Percentiles rank a stretch among this genome's conserved stretches.
Evolutionary conservation across 2,329 filamentous ascomycete species (phyloP).

Genomic region (Mollisia scopiformis): DNA sequence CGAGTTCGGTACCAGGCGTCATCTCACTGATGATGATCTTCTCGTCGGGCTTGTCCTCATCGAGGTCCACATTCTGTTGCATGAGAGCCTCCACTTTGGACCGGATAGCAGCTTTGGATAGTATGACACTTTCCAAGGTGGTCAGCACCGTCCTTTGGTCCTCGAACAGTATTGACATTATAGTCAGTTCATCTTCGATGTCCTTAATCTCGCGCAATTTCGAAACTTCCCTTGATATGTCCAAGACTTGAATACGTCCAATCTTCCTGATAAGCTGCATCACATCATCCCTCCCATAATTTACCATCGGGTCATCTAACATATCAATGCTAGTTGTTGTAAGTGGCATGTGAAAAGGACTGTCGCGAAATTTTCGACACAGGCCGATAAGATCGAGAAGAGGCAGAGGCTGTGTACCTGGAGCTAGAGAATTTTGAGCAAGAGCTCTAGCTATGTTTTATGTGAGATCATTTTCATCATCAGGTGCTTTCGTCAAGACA

Average conservation of each 20-base stretch:
- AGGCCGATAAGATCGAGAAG: neutral
- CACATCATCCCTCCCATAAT: neutral
- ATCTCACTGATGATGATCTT: neutral
- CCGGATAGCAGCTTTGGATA: neutral
- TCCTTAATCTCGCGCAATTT: conserved; percentile 21
- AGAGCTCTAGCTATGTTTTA: neutral
- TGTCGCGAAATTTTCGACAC: neutral
- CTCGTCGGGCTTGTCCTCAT: neutral
- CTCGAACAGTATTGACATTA: conserved; percentile 13
- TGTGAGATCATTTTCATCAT: neutral
- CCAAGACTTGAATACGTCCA: conserved; percentile 1
- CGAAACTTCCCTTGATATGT: conserved; percentile 14
- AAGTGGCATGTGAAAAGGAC: neutral
- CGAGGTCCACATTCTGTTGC: neutral
- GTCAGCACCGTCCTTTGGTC: conserved; percentile 12
- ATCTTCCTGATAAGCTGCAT: neutral
- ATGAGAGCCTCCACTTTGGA: neutral
- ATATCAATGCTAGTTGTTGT: neutral
- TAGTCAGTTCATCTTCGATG: conserved; percentile 24
- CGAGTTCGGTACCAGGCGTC: no score
- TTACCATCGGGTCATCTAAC: neutral
- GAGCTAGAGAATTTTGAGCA: neutral
- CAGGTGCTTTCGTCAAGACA: neutral
- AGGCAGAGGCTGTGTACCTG: neutral
- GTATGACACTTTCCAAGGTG: neutral